Evolutionary conservation across 768 basidiomycete species (phyloP).

Genomic region (Aureoboletus auriporus): DNA sequence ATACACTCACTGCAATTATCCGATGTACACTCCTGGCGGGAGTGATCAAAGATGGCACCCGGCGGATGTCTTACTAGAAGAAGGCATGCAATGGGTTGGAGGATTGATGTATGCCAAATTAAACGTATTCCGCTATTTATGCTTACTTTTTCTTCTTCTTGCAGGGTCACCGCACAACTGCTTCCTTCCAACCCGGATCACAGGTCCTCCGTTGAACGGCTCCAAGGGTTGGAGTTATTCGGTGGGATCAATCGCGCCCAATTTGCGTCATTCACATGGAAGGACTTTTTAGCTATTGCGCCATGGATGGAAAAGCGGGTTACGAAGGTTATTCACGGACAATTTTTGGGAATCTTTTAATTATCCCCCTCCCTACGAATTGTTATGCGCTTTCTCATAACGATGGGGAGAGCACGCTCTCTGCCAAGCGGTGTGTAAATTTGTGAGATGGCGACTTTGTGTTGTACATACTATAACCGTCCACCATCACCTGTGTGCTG

Average conservation of each 20-base stretch:
- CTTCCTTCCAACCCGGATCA: constrained; percentile 38
- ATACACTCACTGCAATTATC: constrained; percentile 56
- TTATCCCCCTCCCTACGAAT: neutral
- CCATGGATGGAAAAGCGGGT: constrained; percentile 75
- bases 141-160: constrained; percentile 7
- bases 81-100: constrained; percentile 71
- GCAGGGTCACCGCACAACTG: constrained; percentile 63
- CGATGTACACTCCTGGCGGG: constrained; percentile 68
- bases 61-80: constrained; percentile 46
- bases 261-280: constrained; percentile 68
- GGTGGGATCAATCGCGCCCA: constrained; percentile 47
- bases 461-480: no score
- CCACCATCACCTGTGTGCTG: no score
- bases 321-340: constrained; percentile 62
- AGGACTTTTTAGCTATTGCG: constrained; percentile 66
- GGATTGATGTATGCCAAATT: constrained; percentile 52
- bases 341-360: constrained; percentile 58
- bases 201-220: constrained; percentile 32
- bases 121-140: neutral
- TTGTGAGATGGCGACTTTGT: no score
- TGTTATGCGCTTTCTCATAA: no score
- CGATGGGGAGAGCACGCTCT: no score
- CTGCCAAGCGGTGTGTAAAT: no score
- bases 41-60: constrained; percentile 61
- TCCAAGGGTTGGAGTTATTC: constrained; percentile 49